phyloP scores from a whole-genome alignment of 1,284 basidiomycete species.

The Trichosporon sp. region DNA sequence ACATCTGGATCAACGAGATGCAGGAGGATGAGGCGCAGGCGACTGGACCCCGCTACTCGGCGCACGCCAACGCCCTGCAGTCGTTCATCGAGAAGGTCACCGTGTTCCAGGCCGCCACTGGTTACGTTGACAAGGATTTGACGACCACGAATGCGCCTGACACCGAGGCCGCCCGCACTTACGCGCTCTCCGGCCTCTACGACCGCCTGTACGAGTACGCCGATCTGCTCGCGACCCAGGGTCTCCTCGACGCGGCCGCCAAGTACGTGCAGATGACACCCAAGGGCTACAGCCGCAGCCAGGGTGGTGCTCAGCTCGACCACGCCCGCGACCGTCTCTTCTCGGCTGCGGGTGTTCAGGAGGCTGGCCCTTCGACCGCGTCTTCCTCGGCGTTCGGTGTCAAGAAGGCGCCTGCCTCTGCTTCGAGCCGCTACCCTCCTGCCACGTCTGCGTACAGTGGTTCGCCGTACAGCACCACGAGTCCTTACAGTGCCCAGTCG shows the following conservation, averaged over 20 bases:
- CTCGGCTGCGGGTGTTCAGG: constrained; percentile 30
- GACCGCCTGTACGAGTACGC: constrained; percentile 96
- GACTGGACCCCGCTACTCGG: constrained; percentile 63
- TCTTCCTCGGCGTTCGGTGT: constrained; percentile 18
- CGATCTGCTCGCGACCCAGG: constrained; percentile 83
- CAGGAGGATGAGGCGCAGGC: constrained; percentile 69
- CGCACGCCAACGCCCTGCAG: constrained; percentile 83
- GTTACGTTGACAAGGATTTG: constrained; percentile 80
- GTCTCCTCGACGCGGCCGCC: constrained; percentile 76
- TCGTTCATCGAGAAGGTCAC: constrained; percentile 96
- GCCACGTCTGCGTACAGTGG: constrained; percentile 11
- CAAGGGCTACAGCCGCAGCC: constrained; percentile 65
- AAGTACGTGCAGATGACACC: constrained; percentile 79
- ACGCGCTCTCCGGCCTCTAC: constrained; percentile 81
- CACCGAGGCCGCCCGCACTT: constrained; percentile 60
- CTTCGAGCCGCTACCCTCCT: constrained; percentile 13
- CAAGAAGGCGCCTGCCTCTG: constrained; percentile 19
- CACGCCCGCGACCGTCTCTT: constrained; percentile 57
- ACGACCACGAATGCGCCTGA: constrained; percentile 39
- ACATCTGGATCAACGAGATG: constrained; percentile 91
- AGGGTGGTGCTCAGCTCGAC: constrained; percentile 56
- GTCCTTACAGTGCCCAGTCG: constrained; percentile 6
- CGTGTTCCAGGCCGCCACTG: constrained; percentile 84
- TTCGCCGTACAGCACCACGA: constrained; percentile 4
- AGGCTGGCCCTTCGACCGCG: constrained; percentile 9